phyloP scores from a whole-genome alignment of 1,139 yeast genomes.

The Hemisphaericaspora xylanilytica region DNA sequence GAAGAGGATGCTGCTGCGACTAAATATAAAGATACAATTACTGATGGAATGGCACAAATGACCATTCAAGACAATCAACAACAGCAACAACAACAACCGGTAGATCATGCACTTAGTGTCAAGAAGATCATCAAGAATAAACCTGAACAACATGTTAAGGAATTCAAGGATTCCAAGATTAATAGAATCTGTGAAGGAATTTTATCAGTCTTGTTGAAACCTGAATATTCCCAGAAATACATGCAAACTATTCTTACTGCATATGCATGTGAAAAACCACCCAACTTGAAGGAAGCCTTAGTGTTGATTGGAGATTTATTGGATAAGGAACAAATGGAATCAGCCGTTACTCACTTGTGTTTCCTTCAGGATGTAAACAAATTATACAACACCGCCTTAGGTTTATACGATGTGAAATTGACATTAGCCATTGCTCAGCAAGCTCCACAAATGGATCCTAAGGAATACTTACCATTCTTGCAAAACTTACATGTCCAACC shows the following conservation, averaged over 20 bases:
- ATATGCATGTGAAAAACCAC: constrained; percentile 87
- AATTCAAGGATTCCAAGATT: constrained; percentile 56
- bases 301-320: constrained; percentile 52
- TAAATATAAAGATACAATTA: constrained; percentile 73
- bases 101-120: constrained; percentile 11
- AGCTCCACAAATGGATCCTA: constrained; percentile 90
- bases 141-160: constrained; percentile 28
- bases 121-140: constrained; percentile 29
- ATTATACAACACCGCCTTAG: constrained; percentile 75
- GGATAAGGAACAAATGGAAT: constrained; percentile 52
- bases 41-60: constrained; percentile 17
- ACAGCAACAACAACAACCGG: constrained; percentile 6
- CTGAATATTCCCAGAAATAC: constrained; percentile 56
- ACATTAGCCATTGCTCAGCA: constrained; percentile 88
- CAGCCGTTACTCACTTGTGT: constrained; percentile 75
- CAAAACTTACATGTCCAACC: constrained; percentile 72
- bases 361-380: constrained; percentile 87
- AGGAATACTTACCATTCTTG: constrained; percentile 90
- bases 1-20: constrained; percentile 86
- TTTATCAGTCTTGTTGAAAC: constrained; percentile 52
- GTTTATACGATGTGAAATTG: constrained; percentile 77
- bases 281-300: constrained; percentile 76
- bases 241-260: constrained; percentile 85
- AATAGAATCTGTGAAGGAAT: constrained; percentile 76
- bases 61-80: constrained; percentile 1